phyloP scores from a whole-genome alignment of 1,284 basidiomycete genomes.

The Coniferiporia sulphurascens region DNA sequence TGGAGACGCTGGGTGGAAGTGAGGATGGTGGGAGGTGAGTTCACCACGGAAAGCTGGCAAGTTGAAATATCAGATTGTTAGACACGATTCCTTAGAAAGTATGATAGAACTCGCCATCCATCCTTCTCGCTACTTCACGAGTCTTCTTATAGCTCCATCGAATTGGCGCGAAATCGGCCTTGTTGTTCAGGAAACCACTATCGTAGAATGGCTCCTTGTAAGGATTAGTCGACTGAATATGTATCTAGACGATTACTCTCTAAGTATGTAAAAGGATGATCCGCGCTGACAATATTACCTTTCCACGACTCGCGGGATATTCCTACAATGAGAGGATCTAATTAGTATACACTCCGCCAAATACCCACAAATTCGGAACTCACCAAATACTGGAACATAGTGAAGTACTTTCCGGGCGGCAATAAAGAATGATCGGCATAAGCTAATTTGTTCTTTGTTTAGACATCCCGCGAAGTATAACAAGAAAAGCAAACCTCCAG shows the following conservation, averaged over 20 bases:
- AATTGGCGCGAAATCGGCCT: conserved; percentile 71
- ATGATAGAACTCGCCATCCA: conserved; percentile 46
- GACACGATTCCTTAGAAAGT: not conserved
- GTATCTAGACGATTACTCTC: conserved; percentile 41
- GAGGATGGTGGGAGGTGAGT: conserved; percentile 67
- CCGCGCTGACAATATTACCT: conserved; percentile 30
- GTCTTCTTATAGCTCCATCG: conserved; percentile 75
- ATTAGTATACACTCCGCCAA: not conserved
- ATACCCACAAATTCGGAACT: conserved; percentile 18
- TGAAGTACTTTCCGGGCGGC: conserved; percentile 67
- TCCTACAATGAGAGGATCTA: conserved; percentile 31
- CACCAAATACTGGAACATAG: conserved; percentile 71
- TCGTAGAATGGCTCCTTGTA: conserved; percentile 64
- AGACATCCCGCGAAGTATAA: not conserved
- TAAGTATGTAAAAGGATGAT: conserved; percentile 14
- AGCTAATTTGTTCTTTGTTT: conserved; percentile 29
- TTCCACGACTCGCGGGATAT: conserved; percentile 64
- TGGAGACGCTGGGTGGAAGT: conserved; percentile 64
- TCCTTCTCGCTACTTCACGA: conserved; percentile 64
- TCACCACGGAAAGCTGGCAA: conserved; percentile 59
- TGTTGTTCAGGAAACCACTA: conserved; percentile 72
- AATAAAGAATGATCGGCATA: conserved; percentile 66
- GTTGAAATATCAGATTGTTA: not conserved
- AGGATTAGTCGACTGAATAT: conserved; percentile 54
- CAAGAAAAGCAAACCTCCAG: conserved; percentile 36